Conservation (phyloP, 768 basidiomycete genomes). For the Suillus plorans region DNA sequence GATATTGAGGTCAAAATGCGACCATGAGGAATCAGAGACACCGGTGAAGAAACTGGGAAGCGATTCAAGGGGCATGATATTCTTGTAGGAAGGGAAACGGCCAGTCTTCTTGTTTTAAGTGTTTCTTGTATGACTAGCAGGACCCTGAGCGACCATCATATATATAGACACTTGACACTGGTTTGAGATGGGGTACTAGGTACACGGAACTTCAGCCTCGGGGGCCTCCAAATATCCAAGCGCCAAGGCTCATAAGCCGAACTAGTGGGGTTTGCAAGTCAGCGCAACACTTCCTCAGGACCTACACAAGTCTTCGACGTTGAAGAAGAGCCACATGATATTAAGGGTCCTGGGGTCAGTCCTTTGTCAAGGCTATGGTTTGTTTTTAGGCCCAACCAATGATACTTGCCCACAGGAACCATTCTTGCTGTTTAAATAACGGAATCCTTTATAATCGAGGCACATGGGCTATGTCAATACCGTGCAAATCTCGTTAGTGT, state of each 20-base stretch:
- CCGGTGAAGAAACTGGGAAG: background rate
- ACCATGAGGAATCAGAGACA: background rate
- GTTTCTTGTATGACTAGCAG: background rate
- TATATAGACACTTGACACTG: background rate
- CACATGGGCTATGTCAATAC: background rate
- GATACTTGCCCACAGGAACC: background rate
- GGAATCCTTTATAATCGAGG: background rate
- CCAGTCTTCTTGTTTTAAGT: background rate
- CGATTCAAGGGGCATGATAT: background rate
- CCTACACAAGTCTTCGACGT: background rate
- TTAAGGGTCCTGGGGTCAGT: background rate
- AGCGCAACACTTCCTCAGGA: background rate
- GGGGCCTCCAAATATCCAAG: background rate
- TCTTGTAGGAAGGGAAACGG: background rate
- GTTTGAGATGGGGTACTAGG: background rate
- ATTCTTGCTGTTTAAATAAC: background rate
- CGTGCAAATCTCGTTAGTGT: background rate
- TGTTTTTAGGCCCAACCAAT: background rate
- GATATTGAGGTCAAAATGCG: conserved; percentile 15
- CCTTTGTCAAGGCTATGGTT: background rate
- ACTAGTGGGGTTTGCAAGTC: background rate
- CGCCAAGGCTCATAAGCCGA: background rate
- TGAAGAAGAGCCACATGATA: background rate
- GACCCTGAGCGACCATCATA: background rate
- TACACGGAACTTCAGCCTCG: background rate